These are phyloP conservation scores for Penicillium manginii DNA, from an alignment of 495 filamentous ascomycete genomes.

Conservation along the genomic window DNA sequence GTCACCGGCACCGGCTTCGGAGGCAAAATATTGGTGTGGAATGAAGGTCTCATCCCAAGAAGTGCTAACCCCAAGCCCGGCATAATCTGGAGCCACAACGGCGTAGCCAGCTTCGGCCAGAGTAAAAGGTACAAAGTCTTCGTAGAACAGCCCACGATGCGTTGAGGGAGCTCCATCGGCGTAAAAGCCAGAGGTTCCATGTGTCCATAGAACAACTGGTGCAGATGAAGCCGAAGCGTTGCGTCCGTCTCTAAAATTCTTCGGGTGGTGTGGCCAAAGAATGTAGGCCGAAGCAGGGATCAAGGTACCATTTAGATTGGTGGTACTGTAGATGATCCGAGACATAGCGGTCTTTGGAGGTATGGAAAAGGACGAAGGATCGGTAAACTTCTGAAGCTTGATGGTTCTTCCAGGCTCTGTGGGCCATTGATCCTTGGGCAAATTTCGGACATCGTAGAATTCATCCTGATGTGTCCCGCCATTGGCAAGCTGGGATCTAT, in stretches of 20 bases:
- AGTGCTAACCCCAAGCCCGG: slow-evolving; percentile 53
- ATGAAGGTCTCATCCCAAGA: slow-evolving; percentile 38
- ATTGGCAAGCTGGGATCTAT: slow-evolving; percentile 40
- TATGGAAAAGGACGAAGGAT: slow-evolving; percentile 35
- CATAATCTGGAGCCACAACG: slow-evolving; percentile 60
- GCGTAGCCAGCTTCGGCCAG: slow-evolving; percentile 55
- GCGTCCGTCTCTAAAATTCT: slow-evolving; percentile 7
- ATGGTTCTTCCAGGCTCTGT: slow-evolving; percentile 36
- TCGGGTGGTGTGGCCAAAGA: slow-evolving; percentile 51
- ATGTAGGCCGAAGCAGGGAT: slow-evolving; percentile 56
- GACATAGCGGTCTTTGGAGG: slow-evolving; percentile 46
- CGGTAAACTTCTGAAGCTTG: slow-evolving; percentile 39
- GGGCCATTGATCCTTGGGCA: slow-evolving; percentile 20
- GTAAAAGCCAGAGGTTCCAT: slow-evolving; percentile 55
- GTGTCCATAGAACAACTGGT: slow-evolving; percentile 55
- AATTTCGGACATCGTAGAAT: slow-evolving; percentile 27
- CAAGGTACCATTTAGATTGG: slow-evolving; percentile 46
- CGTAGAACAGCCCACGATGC: slow-evolving; percentile 50
- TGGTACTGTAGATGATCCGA: slow-evolving; percentile 53
- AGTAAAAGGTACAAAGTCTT: slow-evolving; percentile 44
- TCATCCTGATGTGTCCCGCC: slow-evolving; percentile 30
- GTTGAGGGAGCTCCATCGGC: slow-evolving; percentile 48
- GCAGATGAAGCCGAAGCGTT: slow-evolving; percentile 11
- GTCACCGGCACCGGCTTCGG: slow-evolving; percentile 43
- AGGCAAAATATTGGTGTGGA: slow-evolving; percentile 44